A percentile compares a stretch with the other conserved stretches of the same genome.
Evolutionary conservation across 768 basidiomycete genomes (phyloP).

Genomic region (Paxillus involutus): DNA sequence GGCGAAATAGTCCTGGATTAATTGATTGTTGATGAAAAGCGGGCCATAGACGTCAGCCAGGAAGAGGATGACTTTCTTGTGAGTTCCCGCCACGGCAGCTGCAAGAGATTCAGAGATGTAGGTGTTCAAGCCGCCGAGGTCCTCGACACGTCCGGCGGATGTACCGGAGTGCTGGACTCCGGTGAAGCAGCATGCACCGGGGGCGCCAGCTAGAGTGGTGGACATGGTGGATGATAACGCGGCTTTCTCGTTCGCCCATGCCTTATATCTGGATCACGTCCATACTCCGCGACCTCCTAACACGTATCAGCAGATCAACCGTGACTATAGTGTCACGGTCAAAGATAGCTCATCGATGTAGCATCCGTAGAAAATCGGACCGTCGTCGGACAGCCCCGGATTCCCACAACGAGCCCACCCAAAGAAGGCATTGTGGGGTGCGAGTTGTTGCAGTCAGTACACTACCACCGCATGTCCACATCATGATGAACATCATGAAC

Average conservation of each 20-base stretch:
- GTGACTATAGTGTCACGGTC: background rate
- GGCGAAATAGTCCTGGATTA: conserved; percentile 64
- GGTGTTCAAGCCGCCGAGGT: conserved; percentile 48
- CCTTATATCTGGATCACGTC: background rate
- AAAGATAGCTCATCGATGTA: background rate
- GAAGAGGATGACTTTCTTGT: conserved; percentile 51
- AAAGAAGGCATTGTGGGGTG: too few species aligned
- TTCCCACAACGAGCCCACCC: background rate
- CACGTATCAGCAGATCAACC: background rate
- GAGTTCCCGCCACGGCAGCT: conserved; percentile 10
- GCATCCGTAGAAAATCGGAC: too few species aligned
- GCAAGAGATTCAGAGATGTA: conserved; percentile 52
- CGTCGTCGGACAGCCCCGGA: background rate
- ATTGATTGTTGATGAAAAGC: conserved; percentile 51
- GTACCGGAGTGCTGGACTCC: conserved; percentile 51
- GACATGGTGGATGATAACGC: conserved; percentile 15
- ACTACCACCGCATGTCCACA: too few species aligned
- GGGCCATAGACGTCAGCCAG: conserved; percentile 57
- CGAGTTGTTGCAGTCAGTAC: too few species aligned
- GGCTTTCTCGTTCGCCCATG: background rate
- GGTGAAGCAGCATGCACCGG: conserved; percentile 48
- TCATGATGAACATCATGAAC: too few species aligned
- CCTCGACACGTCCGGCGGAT: conserved; percentile 41
- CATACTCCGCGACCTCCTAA: background rate
- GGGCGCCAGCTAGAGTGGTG: conserved; percentile 39